These are phyloP conservation scores for Manihot esculenta DNA, from an alignment of 441 rosid species.

Conservation along the genomic window DNA sequence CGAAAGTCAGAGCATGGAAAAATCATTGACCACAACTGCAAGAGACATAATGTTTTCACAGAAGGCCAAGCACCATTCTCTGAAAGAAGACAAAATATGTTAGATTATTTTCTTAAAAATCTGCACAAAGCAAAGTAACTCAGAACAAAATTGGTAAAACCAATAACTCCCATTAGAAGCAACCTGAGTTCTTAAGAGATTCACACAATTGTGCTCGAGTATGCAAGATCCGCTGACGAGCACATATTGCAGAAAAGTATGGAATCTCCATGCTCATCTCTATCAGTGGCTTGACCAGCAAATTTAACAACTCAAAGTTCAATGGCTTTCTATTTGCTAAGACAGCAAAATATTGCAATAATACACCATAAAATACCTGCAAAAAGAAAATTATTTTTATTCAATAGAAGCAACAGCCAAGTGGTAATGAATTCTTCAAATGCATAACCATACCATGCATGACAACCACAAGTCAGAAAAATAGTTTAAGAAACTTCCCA, in stretches of 20 bases:
- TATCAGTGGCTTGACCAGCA: slow-evolving; percentile 79
- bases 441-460: background rate
- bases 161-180: slow-evolving; percentile 17
- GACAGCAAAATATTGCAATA: slow-evolving; percentile 88
- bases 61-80: slow-evolving; percentile 86
- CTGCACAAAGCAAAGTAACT: slow-evolving; percentile 9
- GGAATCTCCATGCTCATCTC: slow-evolving; percentile 91
- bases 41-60: slow-evolving; percentile 72
- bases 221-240: slow-evolving; percentile 69
- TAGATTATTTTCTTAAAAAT: slow-evolving; percentile 18
- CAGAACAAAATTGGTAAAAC: slow-evolving; percentile 9
- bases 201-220: slow-evolving; percentile 68
- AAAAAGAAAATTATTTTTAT: slow-evolving; percentile 8
- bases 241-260: slow-evolving; percentile 94
- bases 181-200: slow-evolving; percentile 73
- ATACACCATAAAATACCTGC: slow-evolving; percentile 88
- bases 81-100: slow-evolving; percentile 24
- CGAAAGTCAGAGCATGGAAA: slow-evolving; percentile 96
- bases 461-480: background rate
- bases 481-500: no score
- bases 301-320: slow-evolving; percentile 70
- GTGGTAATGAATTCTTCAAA: background rate
- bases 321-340: slow-evolving; percentile 66
- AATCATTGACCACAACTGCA: slow-evolving; percentile 89
- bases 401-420: background rate